Percentiles rank a stretch among this genome's conserved stretches.
Evolutionary conservation across 495 filamentous ascomycete species (phyloP).

Genomic region (Penicillium robsamsonii): DNA sequence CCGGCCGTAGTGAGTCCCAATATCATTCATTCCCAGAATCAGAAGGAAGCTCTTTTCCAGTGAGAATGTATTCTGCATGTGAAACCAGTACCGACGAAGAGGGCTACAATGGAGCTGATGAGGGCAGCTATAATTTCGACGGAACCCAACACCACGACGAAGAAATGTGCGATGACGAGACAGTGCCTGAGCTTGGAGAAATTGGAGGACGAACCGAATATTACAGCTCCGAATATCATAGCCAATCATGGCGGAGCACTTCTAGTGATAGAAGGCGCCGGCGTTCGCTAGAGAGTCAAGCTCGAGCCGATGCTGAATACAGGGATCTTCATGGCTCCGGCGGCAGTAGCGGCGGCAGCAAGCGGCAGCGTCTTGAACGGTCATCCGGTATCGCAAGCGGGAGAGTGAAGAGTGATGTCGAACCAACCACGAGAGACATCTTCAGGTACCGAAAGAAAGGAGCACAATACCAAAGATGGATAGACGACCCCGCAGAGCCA

Average conservation of each 20-base stretch:
- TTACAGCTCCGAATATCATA: neutral
- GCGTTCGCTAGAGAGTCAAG: neutral
- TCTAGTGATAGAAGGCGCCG: neutral
- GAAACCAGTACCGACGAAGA: neutral
- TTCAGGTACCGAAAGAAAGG: neutral
- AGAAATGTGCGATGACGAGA: neutral
- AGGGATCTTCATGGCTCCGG: neutral
- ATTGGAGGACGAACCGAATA: too few species aligned
- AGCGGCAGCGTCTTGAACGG: neutral
- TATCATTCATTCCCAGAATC: neutral
- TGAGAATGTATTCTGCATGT: neutral
- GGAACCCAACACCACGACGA: neutral
- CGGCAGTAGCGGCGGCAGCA: neutral
- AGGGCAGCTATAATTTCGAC: neutral
- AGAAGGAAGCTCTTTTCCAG: neutral
- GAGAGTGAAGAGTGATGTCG: neutral
- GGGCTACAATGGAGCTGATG: neutral
- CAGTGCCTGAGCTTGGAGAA: too few species aligned
- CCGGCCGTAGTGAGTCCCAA: neutral
- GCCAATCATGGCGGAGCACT: neutral
- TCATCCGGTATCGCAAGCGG: neutral
- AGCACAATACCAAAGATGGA: slow-evolving; percentile 2
- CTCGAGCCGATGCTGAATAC: neutral
- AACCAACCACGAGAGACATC: neutral
- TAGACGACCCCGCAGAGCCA: neutral